Percentiles rank a stretch among this genome's conserved stretches.
Evolutionary conservation across 441 rosid genomes (phyloP).

Genomic region (Macaranga tanarius): DNA sequence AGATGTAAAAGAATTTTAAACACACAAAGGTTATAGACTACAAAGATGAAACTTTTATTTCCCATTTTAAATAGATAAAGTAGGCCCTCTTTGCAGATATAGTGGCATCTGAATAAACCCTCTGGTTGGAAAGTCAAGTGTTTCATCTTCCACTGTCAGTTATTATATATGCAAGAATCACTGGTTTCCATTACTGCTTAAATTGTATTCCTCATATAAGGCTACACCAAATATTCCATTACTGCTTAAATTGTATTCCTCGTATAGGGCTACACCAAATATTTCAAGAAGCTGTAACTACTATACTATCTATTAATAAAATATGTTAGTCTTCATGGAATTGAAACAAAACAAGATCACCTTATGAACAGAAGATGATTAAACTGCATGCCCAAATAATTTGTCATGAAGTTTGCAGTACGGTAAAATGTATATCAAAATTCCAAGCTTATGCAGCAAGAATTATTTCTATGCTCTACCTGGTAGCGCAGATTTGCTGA

Average conservation of each 20-base stretch:
- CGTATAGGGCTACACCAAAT: neutral
- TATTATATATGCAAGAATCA: neutral
- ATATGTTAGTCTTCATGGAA: neutral
- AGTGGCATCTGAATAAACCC: neutral
- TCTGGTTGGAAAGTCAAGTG: neutral
- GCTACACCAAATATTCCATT: neutral
- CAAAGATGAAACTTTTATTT: neutral
- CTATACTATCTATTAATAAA: neutral
- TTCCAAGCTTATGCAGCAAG: slow-evolving; percentile 11
- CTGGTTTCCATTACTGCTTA: neutral
- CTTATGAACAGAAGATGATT: neutral
- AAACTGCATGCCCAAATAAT: neutral
- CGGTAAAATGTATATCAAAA: neutral
- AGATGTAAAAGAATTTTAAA: neutral
- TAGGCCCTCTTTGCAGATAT: neutral
- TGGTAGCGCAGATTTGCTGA: slow-evolving; percentile 93
- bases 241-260: neutral
- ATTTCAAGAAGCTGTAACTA: neutral
- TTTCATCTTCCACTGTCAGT: neutral
- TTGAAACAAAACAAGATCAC: neutral
- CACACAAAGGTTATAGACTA: neutral
- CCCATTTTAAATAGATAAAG: neutral
- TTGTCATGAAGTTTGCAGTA: neutral
- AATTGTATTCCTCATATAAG: neutral
- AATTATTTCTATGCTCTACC: slow-evolving; percentile 49